Evolutionary conservation across 2,329 filamentous ascomycete genomes (phyloP).

Genomic region (Ceratocystis cacaofunesta): DNA sequence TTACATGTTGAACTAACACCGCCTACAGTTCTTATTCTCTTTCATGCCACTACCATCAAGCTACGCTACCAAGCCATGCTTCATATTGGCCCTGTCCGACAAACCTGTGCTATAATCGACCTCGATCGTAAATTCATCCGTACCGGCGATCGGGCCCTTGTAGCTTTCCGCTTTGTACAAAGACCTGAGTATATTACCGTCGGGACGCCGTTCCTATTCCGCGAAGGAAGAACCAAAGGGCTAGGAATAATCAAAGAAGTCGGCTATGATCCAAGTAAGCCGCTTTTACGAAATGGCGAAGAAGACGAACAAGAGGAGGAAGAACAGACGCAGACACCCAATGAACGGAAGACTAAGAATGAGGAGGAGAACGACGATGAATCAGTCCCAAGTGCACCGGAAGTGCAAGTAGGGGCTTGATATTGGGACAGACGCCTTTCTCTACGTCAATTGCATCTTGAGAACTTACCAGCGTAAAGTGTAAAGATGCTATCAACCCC

Average conservation of each 20-base stretch:
- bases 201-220: constrained; percentile 80
- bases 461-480: not conserved
- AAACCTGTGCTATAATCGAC: constrained; percentile 94
- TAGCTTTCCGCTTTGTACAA: constrained; percentile 91
- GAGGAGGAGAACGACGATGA: not conserved
- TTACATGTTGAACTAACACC: not conserved
- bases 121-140: constrained; percentile 92
- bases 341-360: not conserved
- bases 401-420: not conserved
- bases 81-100: constrained; percentile 84
- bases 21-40: constrained; percentile 65
- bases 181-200: constrained; percentile 81
- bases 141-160: constrained; percentile 82
- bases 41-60: constrained; percentile 93
- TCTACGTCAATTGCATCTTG: not conserved
- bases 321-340: not conserved
- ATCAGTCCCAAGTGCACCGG: not conserved
- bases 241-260: constrained; percentile 85
- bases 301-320: not conserved
- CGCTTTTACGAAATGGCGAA: not conserved
- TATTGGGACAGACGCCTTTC: no score
- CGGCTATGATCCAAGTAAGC: constrained; percentile 55
- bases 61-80: constrained; percentile 96
- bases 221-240: constrained; percentile 89
- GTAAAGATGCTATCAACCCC: not conserved